Base-by-base conservation (phyloP, 1,284 basidiomycete genomes). In the Marasmius fiardii region DNA sequence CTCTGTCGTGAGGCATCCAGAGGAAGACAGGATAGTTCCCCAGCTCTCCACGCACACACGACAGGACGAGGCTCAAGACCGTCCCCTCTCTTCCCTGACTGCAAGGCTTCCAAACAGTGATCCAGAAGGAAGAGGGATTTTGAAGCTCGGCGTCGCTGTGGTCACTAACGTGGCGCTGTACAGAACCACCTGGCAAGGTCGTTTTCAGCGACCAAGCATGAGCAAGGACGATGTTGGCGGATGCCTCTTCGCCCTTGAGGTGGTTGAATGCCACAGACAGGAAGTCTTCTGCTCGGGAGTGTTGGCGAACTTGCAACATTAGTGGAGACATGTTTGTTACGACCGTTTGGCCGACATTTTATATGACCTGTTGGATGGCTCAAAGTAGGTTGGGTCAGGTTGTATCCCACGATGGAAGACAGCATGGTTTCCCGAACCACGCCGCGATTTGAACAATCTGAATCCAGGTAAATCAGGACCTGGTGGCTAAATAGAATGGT, bases 21-120 rank as follows among this genome's bases (percentile, higher is more conserved):
- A 83, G 60, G 65, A 83, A 83, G 56, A 82, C 72, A 26, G 81
- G 81, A 56, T 80, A 74, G 37, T 77, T 69, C 53, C 80, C 76
- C 39, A 75, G 62, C 18, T 49, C 47, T 18, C 47, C 47, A 16
- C 28, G 7, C 12, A 49, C 47, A 60, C 79, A 82, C n/a, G 81
- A 70, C 49, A 83, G 55, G 41, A 77, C 72, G 44, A 81, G 62
- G 39, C 81, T 77, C 49, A 82, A 69, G 72, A 16, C 8, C n/a
- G 71, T 11, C 57, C 53, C 23, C 65, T 65, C 12, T 65, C 57
- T 18, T 69, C 47, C 16, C 62, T 62, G 31, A n/a, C 7, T 20
- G 14, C 11, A 41, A 16, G 8, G 39, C 39, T 73, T 74, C 78
- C 78, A 81, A n/a, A 79, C 54, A 6, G 80, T 80, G 54, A 82